Conservation (phyloP, 495 filamentous ascomycete genomes). For the Neurospora hispaniola region DNA sequence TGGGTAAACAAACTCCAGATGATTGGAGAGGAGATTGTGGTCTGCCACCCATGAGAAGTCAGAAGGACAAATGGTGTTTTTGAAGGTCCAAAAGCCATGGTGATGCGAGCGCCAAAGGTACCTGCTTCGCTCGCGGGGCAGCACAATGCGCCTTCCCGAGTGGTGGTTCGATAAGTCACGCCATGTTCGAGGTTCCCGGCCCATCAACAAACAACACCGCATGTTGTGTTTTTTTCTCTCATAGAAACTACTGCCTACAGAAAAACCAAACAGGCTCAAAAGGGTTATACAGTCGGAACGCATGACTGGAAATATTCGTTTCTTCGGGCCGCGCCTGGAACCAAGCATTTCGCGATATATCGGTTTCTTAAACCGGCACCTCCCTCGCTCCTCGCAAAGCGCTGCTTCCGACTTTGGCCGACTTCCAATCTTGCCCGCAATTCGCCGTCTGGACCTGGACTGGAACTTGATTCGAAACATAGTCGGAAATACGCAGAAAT, state of each 20-base stretch:
- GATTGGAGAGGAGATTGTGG: neutral
- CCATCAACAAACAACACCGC: neutral
- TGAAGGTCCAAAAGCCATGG: neutral
- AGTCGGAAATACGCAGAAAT: neutral
- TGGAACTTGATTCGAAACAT: neutral
- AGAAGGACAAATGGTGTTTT: neutral
- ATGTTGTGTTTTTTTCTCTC: neutral
- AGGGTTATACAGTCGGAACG: neutral
- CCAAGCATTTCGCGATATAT: neutral
- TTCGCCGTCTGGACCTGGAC: neutral
- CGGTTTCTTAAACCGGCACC: neutral
- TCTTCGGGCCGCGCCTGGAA: neutral
- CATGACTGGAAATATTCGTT: neutral
- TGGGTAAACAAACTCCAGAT: neutral
- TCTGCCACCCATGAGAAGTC: neutral
- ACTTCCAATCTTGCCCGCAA: neutral
- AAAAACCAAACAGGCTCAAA: neutral
- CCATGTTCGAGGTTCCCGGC: neutral
- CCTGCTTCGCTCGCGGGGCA: neutral
- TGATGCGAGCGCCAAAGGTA: neutral
- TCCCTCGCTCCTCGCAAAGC: neutral
- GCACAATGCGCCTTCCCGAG: neutral
- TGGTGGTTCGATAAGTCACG: neutral
- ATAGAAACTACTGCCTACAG: neutral
- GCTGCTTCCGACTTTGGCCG: neutral